Conservation (phyloP, 176 grass and related monocot species). For the Dendrocalamus sinicus region DNA sequence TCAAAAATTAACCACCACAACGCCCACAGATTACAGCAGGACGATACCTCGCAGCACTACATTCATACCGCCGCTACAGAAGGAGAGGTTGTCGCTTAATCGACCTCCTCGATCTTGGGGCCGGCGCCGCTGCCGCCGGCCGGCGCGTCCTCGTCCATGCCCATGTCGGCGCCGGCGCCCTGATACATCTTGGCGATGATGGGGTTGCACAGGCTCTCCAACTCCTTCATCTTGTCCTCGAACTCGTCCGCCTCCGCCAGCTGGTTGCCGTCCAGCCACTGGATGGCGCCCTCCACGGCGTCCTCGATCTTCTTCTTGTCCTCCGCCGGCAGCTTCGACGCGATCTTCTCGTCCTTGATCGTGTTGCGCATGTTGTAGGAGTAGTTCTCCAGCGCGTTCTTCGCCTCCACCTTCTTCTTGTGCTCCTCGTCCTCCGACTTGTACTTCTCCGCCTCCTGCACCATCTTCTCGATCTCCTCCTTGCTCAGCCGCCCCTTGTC, state of each 20-base stretch:
- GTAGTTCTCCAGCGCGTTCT: conserved; percentile 73
- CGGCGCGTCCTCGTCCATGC: conserved; percentile 57
- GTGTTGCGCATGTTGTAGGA: conserved; percentile 86
- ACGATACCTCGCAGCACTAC: not conserved
- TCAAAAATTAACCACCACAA: conserved; percentile 10
- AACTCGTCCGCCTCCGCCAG: conserved; percentile 63
- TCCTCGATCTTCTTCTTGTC: conserved; percentile 78
- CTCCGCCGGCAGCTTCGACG: conserved; percentile 25
- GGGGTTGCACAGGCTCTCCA: conserved; percentile 70
- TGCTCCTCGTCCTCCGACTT: conserved; percentile 72
- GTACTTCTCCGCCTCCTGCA: conserved; percentile 66
- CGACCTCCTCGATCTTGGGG: conserved; percentile 70
- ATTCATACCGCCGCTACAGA: not conserved
- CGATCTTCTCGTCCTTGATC: conserved; percentile 65
- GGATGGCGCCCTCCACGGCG: conserved; percentile 56
- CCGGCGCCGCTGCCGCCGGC: conserved; percentile 42
- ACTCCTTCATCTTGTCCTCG: conserved; percentile 71
- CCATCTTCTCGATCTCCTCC: conserved; percentile 77
- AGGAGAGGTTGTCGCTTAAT: not conserved
- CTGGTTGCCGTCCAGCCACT: conserved; percentile 65
- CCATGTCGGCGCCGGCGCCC: conserved; percentile 54
- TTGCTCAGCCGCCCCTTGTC: conserved; percentile 67
- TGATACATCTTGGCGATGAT: conserved; percentile 87
- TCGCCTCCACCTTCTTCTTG: conserved; percentile 67
- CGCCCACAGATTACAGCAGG: not conserved